Evolutionary conservation across 2,329 filamentous ascomycete genomes (phyloP).

Genomic region (Teratosphaeria pseudoeucalypti): DNA sequence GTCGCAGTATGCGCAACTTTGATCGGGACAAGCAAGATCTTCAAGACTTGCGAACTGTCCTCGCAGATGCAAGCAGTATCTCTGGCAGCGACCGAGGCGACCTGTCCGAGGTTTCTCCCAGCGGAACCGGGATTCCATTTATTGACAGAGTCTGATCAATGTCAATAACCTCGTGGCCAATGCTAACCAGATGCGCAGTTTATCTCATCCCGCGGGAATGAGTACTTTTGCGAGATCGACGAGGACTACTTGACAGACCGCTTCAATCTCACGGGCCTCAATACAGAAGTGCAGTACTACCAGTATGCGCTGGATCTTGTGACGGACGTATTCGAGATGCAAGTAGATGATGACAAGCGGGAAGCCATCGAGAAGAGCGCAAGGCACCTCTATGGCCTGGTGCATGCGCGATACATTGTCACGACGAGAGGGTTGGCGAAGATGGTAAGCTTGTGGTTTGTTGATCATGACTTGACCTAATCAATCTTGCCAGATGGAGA

Average conservation of each 20-base stretch:
- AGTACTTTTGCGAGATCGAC: constrained; percentile 99
- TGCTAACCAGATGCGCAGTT: constrained; percentile 53
- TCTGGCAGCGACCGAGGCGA: not conserved
- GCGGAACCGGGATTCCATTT: not conserved
- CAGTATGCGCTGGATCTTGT: constrained; percentile 97
- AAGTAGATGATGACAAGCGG: constrained; percentile 96
- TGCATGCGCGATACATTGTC: constrained; percentile 93
- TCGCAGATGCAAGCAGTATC: not conserved
- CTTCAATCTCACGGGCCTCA: constrained; percentile 94
- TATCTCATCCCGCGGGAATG: constrained; percentile 92
- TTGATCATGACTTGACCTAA: not conserved
- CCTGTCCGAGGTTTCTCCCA: not conserved
- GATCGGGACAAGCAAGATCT: not conserved
- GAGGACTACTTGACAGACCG: constrained; percentile 97
- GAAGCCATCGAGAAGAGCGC: constrained; percentile 98
- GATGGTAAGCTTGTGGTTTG: constrained; percentile 58
- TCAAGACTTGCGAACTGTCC: not conserved
- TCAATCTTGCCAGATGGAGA: constrained; percentile 63
- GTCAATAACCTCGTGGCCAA: not conserved
- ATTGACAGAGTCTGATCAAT: not conserved
- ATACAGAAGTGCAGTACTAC: constrained; percentile 96
- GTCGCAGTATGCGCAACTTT: not conserved
- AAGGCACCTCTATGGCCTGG: constrained; percentile 85
- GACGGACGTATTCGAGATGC: constrained; percentile 95
- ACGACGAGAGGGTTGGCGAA: constrained; percentile 88